Evolutionary conservation across 108 stramenopile species (phyloP).

Genomic region (Licmophora abbreviata): DNA sequence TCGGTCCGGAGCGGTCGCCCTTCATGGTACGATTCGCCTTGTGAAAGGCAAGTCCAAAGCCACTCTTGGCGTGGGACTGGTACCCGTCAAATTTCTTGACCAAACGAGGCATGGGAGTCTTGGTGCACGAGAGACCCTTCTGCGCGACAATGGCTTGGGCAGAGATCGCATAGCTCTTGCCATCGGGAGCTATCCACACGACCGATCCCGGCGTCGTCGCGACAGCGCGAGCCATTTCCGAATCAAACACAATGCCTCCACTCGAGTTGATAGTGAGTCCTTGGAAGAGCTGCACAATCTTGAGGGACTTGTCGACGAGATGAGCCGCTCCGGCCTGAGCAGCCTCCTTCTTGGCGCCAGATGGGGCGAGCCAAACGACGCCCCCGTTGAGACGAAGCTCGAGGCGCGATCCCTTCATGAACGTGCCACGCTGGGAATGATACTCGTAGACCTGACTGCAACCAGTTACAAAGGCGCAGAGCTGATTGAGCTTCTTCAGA

Average conservation of each 20-base stretch:
- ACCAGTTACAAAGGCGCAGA: background rate
- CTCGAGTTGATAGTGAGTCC: background rate
- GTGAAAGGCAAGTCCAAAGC: background rate
- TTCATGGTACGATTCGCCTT: background rate
- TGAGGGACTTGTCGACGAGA: constrained; percentile 5
- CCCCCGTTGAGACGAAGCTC: background rate
- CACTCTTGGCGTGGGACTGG: background rate
- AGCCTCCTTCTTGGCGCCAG: background rate
- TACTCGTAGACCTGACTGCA: background rate
- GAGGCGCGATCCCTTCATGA: background rate
- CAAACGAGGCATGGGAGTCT: background rate
- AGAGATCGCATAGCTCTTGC: background rate
- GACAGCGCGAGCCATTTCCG: background rate
- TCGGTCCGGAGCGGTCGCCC: background rate
- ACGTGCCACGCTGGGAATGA: constrained; percentile 2
- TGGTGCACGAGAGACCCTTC: background rate
- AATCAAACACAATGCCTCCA: background rate
- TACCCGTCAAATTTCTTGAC: background rate
- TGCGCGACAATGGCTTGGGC: background rate
- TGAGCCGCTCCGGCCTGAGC: background rate
- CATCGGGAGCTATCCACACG: background rate
- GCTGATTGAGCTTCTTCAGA: constrained; percentile 9
- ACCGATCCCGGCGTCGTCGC: no score
- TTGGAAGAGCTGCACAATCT: constrained; percentile 10
- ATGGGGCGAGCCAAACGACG: background rate